Conservation (phyloP, 1,139 yeast genomes). For the Geotrichum reessii region DNA sequence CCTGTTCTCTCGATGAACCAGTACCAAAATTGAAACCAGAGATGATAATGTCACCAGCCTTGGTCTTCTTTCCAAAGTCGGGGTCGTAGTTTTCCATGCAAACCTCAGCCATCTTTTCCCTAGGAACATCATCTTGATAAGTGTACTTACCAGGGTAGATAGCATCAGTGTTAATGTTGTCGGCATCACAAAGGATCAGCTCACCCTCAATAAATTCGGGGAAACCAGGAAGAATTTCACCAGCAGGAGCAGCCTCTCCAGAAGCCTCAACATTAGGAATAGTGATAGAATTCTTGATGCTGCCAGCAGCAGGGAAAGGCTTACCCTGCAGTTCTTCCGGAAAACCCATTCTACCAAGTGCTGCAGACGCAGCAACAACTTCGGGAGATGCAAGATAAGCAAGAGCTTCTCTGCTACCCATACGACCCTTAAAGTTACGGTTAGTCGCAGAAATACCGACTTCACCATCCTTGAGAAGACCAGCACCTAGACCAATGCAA, state of each 20-base stretch:
- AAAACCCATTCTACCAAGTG: constrained; percentile 85
- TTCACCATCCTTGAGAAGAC: constrained; percentile 88
- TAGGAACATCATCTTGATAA: constrained; percentile 91
- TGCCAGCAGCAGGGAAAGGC: constrained; percentile 43
- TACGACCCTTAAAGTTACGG: constrained; percentile 97
- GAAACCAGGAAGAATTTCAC: constrained; percentile 80
- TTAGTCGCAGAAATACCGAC: constrained; percentile 98
- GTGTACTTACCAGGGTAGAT: constrained; percentile 98
- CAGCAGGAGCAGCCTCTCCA: constrained; percentile 39
- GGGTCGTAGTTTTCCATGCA: constrained; percentile 98
- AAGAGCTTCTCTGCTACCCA: constrained; percentile 95
- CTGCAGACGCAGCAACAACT: constrained; percentile 96
- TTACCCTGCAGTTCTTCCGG: constrained; percentile 76
- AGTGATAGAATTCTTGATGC: constrained; percentile 47
- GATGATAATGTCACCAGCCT: constrained; percentile 81
- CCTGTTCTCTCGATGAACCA: constrained; percentile 98
- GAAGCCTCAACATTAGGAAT: constrained; percentile 26
- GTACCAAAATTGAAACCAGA: constrained; percentile 96
- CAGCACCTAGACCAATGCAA: constrained; percentile 95
- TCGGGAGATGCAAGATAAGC: constrained; percentile 97
- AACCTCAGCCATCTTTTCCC: constrained; percentile 95
- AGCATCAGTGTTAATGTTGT: constrained; percentile 96
- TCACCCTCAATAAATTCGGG: constrained; percentile 88
- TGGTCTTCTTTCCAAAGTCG: constrained; percentile 73
- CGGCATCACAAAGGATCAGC: constrained; percentile 91